Conservation (phyloP, 108 stramenopile species). For the Pinguiococcus pyrenoidosus region DNA sequence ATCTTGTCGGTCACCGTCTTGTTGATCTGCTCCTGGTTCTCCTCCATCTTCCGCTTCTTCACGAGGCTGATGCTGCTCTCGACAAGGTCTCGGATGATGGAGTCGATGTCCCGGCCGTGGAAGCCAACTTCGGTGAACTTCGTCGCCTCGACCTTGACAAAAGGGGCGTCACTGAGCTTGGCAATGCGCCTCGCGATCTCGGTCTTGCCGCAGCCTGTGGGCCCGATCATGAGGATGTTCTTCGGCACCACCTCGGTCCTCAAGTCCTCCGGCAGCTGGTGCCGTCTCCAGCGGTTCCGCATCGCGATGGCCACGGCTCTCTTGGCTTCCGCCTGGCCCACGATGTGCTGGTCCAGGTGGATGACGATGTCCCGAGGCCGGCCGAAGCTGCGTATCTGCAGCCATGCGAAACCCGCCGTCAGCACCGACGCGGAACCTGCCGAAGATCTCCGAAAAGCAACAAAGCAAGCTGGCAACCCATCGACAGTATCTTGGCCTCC, state of each 20-base stretch:
- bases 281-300: constrained; percentile 93
- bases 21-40: constrained; percentile 51
- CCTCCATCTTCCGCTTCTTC: constrained; percentile 67
- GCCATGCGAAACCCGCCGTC: no score
- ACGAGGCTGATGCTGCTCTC: constrained; percentile 79
- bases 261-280: constrained; percentile 68
- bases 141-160: constrained; percentile 98
- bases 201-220: constrained; percentile 96
- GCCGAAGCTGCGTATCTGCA: no score
- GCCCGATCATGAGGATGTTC: constrained; percentile 98
- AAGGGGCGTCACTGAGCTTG: constrained; percentile 90
- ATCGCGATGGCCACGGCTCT: constrained; percentile 95
- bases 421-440: no score
- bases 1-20: constrained; percentile 58
- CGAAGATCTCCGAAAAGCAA: no score
- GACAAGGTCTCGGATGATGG: constrained; percentile 95
- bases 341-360: constrained; percentile 77
- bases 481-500: no score
- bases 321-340: constrained; percentile 89
- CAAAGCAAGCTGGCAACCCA: no score
- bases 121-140: constrained; percentile 99
- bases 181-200: constrained; percentile 96
- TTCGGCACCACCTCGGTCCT: constrained; percentile 87
- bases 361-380: constrained; percentile 61
- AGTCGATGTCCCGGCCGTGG: constrained; percentile 95